Evolutionary conservation across 1,284 basidiomycete species (phyloP), one percentile per base, ranked within the genome.

Genomic region (Bjerkandera adusta): DNA sequence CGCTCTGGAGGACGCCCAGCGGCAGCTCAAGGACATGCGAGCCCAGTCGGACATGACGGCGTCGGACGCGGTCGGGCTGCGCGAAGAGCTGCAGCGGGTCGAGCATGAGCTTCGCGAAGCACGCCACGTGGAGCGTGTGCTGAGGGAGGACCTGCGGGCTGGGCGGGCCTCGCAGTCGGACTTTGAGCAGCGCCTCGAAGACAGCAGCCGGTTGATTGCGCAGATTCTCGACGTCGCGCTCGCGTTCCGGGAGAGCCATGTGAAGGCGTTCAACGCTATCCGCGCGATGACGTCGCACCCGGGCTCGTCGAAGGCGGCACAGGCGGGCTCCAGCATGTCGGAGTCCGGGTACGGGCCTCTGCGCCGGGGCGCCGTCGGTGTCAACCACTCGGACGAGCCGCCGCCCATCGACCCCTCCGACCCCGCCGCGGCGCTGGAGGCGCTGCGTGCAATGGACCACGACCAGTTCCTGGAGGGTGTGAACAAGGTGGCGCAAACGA

Each of bases 391-490:
- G 20, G 84, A 85, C 33, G 85, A 87, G 51, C 81, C 84, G 12
- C 71, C 75, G 2, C 84, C 83, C 12, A 81, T 88, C 52, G 86
- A 90, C 63, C 81, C 83, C 2, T 80, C 83, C 4, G 84, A 90
- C 56, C 84, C 83, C 35, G 67, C 73, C 6, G 69, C 76, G 20
- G 83, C 88, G 2, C 66, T 92, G 33, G 83, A 87, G 46, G 71
- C 77, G 15, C 67, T 92, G 12, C 71, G 83, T 29, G 75, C 77
- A 16, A 89, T 92, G 58, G 90, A 94, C 61, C 83, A 92, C 50
- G 87, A 90, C 54, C 76, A 83, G 52, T 93, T 96, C 64, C 67
- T 89, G 25, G 92, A 95, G 41, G 82, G 82, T 0, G 80, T 97
- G 36, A 69, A 77, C 45, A 89, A 88, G 64, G 86, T 89, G 33